A percentile compares a stretch with the other conserved stretches of the same genome.
These are phyloP conservation scores for Neofusicoccum sp. DNA, from an alignment of 2,329 filamentous ascomycete genomes.

Conservation along the genomic window DNA sequence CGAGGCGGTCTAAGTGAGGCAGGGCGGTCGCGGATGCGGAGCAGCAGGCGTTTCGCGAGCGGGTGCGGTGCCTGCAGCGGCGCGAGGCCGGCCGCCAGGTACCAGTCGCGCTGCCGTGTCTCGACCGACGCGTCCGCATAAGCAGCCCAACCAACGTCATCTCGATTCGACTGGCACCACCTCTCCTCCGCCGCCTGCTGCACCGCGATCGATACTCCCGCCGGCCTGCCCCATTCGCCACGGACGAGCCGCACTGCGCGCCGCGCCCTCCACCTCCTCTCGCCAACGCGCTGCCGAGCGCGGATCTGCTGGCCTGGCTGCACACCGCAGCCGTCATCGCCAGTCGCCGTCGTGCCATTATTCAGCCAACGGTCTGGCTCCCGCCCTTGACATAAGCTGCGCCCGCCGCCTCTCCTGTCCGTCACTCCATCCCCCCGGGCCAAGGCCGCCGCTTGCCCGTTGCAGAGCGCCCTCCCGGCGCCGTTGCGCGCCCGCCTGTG, in stretches of 20 bases:
- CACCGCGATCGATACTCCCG: conserved; percentile 4
- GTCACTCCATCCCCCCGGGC: conserved; percentile 13
- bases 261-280: background rate
- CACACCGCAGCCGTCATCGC: background rate
- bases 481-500: background rate
- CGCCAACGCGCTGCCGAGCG: background rate
- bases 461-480: background rate
- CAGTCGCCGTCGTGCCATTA: background rate
- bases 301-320: background rate
- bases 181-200: background rate
- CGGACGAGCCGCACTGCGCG: conserved; percentile 6
- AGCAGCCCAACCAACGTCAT: conserved; percentile 10
- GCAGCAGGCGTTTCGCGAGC: conserved; percentile 3
- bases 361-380: conserved; percentile 9
- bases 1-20: background rate
- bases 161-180: background rate
- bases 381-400: conserved; percentile 4
- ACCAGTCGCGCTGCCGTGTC: background rate
- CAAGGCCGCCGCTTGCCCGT: conserved; percentile 3
- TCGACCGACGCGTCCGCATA: background rate
- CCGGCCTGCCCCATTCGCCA: background rate
- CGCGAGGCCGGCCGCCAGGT: background rate
- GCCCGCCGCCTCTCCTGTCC: conserved; percentile 9
- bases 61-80: background rate
- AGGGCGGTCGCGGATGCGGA: background rate